Evolutionary conservation across 495 filamentous ascomycete species (phyloP), one percentile per base, ranked within the genome.

Genomic region (Cercophora newfieldiana): DNA sequence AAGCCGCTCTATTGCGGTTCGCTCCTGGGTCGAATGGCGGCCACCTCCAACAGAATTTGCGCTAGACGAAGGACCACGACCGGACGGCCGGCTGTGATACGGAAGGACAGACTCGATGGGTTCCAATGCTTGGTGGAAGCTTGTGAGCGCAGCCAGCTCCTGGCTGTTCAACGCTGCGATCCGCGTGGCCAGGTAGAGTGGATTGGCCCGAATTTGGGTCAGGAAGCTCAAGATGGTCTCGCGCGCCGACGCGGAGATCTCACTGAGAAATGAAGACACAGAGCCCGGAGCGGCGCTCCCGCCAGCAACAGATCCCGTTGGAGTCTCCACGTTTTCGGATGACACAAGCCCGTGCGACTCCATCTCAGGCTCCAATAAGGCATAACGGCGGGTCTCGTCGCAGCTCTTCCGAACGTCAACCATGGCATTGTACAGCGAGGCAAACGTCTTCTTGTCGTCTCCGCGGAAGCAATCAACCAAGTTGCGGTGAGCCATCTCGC

Each of bases 401-500:
- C 92, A 96, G 26, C 91, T 92, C 71, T 91, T 91, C 77, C 90
- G 87, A 57, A 97, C 89, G 78, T 97, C 92, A 79, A 93, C 89
- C 66, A 97, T 83, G 57, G 92, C 90, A 81, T 94, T 91, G 76
- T 94, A 97, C 54, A 97, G 81, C 71, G 86, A 86, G 61, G 90
- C 90, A 79, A 99, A 99, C 69, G 84, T 89, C 71, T 88, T 88
- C 80, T 95, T 96, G 77, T 97, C 92, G 74, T 96, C 94, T 55
- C 90, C 88, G 69, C 90, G 90, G 77, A 96, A 92, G 72, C 87
- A 86, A 72, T 99, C 94, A 68, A 95, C 91, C 71, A 99, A 81
- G 68, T 90, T 91, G 19, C 90, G 86, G 77, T 95, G 89, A 59
- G 91, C 87, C 50, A 91, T 86, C 69, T 90, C 88, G 61, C 91